Evolutionary conservation across 192 early-diverging fungal genomes (phyloP).

Genomic region (Coemansia sp.): DNA sequence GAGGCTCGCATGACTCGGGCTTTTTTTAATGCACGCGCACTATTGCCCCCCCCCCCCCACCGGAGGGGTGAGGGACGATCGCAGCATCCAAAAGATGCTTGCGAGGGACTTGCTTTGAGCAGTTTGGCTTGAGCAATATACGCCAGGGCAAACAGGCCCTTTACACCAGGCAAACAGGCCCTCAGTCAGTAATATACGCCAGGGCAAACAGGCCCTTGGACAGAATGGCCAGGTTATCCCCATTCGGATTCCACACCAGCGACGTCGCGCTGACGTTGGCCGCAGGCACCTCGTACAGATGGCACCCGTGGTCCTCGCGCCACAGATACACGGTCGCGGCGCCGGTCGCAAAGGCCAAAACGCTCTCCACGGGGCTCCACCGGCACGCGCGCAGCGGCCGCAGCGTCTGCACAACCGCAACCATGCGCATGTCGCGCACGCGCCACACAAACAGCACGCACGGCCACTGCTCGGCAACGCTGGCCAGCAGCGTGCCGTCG

Average conservation of each 20-base stretch:
- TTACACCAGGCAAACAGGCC: too few species aligned
- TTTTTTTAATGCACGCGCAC: too few species aligned
- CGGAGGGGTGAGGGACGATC: too few species aligned
- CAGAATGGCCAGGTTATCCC: slow-evolving; percentile 27
- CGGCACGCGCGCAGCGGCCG: slow-evolving; percentile 18
- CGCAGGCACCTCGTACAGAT: slow-evolving; percentile 29
- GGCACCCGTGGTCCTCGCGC: slow-evolving; percentile 32
- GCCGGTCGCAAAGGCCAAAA: slow-evolving; percentile 32
- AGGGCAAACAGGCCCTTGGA: slow-evolving; percentile 41
- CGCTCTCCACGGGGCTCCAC: slow-evolving; percentile 45
- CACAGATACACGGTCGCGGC: slow-evolving; percentile 39
- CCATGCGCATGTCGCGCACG: slow-evolving; percentile 16
- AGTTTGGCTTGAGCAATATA: slow-evolving; percentile 10
- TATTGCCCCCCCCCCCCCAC: too few species aligned
- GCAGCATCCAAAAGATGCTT: too few species aligned
- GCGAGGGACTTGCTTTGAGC: too few species aligned
- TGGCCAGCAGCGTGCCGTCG: slow-evolving; percentile 35
- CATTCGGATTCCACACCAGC: slow-evolving; percentile 46
- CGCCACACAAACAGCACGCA: slow-evolving; percentile 45
- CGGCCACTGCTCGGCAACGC: slow-evolving; percentile 29
- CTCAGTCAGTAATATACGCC: slow-evolving; percentile 24
- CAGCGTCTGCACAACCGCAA: slow-evolving; percentile 33
- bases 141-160: slow-evolving; percentile 33
- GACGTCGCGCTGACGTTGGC: too few species aligned
- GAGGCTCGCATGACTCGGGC: too few species aligned